Evolutionary conservation across 805 yeast species (phyloP).

Genomic region (Teunomyces cretensis): DNA sequence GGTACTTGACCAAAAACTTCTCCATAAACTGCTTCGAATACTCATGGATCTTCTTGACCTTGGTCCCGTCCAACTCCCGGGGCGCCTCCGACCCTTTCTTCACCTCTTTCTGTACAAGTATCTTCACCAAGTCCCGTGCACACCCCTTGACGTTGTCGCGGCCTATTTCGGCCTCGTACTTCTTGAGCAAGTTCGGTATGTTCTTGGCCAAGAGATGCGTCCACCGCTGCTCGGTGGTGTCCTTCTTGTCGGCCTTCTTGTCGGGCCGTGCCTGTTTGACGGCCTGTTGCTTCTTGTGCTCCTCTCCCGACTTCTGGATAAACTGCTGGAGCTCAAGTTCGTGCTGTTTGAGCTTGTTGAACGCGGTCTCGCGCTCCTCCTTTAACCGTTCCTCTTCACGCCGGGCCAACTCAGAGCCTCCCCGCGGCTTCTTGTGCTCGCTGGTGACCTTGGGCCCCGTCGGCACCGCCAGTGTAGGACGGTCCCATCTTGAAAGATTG

Average conservation of each 20-base stretch:
- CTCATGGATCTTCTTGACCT: constrained; percentile 64
- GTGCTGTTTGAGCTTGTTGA: constrained; percentile 31
- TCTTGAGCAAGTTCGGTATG: constrained; percentile 77
- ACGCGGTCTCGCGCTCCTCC: constrained; percentile 31
- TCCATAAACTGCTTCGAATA: constrained; percentile 68
- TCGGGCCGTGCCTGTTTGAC: constrained; percentile 5
- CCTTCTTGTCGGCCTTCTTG: constrained; percentile 10
- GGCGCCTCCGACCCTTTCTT: constrained; percentile 47
- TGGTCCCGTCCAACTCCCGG: constrained; percentile 57
- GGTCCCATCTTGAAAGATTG: constrained; percentile 58
- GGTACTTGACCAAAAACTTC: constrained; percentile 53
- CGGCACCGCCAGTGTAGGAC: constrained; percentile 44
- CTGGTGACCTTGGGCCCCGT: constrained; percentile 25
- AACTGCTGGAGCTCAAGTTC: constrained; percentile 36
- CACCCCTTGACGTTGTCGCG: constrained; percentile 72
- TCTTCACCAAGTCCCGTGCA: constrained; percentile 74
- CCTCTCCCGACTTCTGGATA: constrained; percentile 27
- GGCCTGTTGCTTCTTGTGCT: constrained; percentile 16
- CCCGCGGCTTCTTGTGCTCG: constrained; percentile 1
- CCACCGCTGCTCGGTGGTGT: constrained; percentile 36
- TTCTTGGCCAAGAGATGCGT: constrained; percentile 58
- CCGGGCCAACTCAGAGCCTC: constrained; percentile 17
- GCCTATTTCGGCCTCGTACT: constrained; percentile 64
- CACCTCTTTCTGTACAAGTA: constrained; percentile 67
- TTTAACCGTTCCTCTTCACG: constrained; percentile 36